Percentiles rank a stretch among this genome's conserved stretches.
Conservation (phyloP, 805 yeast genomes). For the Maudiozyma bulderi region DNA sequence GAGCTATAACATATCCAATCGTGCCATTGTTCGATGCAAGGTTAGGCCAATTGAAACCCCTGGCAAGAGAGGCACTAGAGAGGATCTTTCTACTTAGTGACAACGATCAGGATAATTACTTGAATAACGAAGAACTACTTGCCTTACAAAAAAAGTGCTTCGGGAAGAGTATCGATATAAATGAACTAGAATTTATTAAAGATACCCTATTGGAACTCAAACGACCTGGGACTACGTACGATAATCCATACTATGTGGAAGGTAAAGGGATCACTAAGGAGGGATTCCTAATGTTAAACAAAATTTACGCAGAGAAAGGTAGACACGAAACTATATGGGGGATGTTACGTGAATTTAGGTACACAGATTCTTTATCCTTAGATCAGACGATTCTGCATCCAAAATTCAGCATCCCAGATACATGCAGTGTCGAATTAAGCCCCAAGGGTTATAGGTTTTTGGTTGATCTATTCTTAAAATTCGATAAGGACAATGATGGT, state of each 20-base stretch:
- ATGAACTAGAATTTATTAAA: conserved; percentile 40
- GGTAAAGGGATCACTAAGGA: conserved; percentile 53
- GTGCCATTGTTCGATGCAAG: conserved; percentile 92
- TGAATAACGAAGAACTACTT: conserved; percentile 62
- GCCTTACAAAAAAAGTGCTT: conserved; percentile 70
- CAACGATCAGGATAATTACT: conserved; percentile 78
- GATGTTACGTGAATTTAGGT: conserved; percentile 74
- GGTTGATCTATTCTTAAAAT: conserved; percentile 79
- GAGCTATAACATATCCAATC: conserved; percentile 87
- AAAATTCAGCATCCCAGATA: conserved; percentile 57
- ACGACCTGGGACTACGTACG: conserved; percentile 11
- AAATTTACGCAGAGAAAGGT: conserved; percentile 79
- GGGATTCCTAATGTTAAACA: conserved; percentile 72
- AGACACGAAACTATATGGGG: conserved; percentile 98
- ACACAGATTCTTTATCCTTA: conserved; percentile 83
- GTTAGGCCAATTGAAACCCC: conserved; percentile 69
- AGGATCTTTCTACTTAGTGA: conserved; percentile 81
- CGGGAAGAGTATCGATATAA: conserved; percentile 43
- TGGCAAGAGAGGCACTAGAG: conserved; percentile 64
- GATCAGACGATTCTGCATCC: conserved; percentile 77
- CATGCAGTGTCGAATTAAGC: conserved; percentile 79
- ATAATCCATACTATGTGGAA: conserved; percentile 25
- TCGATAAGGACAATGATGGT: conserved; percentile 94
- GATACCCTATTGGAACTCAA: conserved; percentile 19
- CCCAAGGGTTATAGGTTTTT: conserved; percentile 88